Evolutionary conservation across 805 yeast species (phyloP), one percentile per base, ranked within the genome.

Genomic region (Zygoascus bituminiphila): DNA sequence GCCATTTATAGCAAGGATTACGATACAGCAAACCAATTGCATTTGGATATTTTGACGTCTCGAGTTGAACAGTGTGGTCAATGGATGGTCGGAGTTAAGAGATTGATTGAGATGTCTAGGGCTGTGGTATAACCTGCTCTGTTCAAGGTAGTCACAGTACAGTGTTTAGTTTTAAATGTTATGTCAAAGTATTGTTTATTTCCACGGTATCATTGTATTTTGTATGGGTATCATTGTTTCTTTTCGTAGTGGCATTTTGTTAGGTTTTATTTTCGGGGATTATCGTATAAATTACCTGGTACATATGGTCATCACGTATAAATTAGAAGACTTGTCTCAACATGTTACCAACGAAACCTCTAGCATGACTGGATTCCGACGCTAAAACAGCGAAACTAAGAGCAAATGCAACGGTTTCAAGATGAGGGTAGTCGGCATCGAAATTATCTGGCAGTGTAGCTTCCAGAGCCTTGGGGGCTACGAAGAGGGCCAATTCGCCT

Each of bases 61-160:
- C 74, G 77, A 53, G 75, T 82, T 21, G 78, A 75, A 21, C 95
- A 89, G 64, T 78, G 84, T 54, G 96, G 95, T 12, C 80, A 83
- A 59, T 93, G 98, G 98, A 78, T 84, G 70, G 78, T 84, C 26
- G 98, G 98, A 57, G 82, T 93, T 42, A 88, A 84, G 66, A 79
- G 97, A 57, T 74, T 93, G 53, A 79, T 91, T 52, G 83, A 82
- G 53, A 86, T 93, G 67, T 57, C 62, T n/a, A 45, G 54, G 29
- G 68, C 63, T 8, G 60, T 62, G 25, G 33, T 15, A 15, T 29
- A 25, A 10, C 12, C 17, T 12, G 10, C 17, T 37, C 17, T 29
- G 35, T 29, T 29, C 14, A 29, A 29, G 35, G 35, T 29, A 14
- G n/a, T n/a, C n/a, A n/a, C n/a, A n/a, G n/a, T n/a, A n/a, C n/a